phyloP scores from a whole-genome alignment of 2,329 filamentous ascomycete genomes.

The Exophiala spinifera region DNA sequence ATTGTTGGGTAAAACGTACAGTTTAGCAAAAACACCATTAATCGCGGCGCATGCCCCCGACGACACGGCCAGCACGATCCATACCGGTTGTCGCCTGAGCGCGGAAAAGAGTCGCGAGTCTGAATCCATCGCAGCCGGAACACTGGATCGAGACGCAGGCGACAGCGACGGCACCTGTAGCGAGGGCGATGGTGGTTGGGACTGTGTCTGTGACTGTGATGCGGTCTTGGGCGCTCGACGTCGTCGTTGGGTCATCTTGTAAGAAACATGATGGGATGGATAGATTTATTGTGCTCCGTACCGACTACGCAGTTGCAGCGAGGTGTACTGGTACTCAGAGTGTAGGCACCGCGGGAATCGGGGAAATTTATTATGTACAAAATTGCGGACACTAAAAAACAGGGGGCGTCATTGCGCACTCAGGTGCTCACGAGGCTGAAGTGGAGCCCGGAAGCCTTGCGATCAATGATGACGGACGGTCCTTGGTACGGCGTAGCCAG shows the following conservation, averaged over 20 bases:
- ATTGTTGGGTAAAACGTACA: no score
- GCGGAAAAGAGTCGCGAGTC: constrained; percentile 4
- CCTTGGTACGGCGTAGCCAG: background rate
- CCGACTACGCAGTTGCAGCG: no score
- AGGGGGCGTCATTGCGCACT: no score
- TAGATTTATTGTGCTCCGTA: no score
- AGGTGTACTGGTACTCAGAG: no score
- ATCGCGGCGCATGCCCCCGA: constrained; percentile 61
- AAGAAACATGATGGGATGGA: background rate
- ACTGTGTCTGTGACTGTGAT: no score
- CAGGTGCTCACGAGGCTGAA: constrained; percentile 1
- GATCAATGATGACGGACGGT: no score
- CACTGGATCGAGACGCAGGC: no score
- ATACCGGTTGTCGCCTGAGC: constrained; percentile 32
- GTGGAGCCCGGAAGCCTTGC: background rate
- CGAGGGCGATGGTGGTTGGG: no score
- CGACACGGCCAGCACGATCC: constrained; percentile 57
- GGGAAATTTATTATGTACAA: no score
- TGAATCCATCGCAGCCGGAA: no score
- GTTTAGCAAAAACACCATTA: constrained; percentile 66
- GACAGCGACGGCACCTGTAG: no score
- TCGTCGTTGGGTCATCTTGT: constrained; percentile 16
- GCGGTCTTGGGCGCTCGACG: background rate
- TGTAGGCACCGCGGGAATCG: background rate
- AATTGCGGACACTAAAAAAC: background rate